Evolutionary conservation across 441 rosid genomes (phyloP), one percentile per base, ranked within the genome.

Genomic region (Melastoma candidum): DNA sequence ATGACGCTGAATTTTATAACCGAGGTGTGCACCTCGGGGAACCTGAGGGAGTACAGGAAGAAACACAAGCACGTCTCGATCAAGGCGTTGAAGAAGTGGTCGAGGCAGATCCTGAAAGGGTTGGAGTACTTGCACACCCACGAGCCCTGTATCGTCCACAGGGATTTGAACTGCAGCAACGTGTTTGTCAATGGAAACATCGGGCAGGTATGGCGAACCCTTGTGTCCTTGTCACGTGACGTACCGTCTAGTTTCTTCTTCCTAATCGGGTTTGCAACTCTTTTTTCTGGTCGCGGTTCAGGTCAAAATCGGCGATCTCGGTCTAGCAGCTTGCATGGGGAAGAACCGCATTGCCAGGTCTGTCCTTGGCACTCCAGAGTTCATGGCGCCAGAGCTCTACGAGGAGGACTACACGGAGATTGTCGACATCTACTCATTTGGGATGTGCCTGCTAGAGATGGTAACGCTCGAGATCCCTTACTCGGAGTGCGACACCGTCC

Each of bases 81-180:
- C 43, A 62, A 62, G 49, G 66, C 66, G 13, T 46, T 62, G 43
- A 62, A 62, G 66, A 62, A 55, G 54, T 62, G 66, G 66, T 62
- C 66, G 24, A 62, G 48, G 41, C 66, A 62, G 60, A 62, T 62
- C 60, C 47, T 62, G 26, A 62, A 54, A 48, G 66, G 60, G n/a
- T 50, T 62, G 60, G 57, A 62, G 51, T 54, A 54, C 27, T 44
- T 62, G 54, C 66, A 62, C 41, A 48, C 49, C 25, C 49, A 49
- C 4, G 66, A 62, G 13, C 66, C 66, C n/a, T 62, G 66, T 47
- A 44, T 62, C 66, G 54, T 62, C 55, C 66, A 62, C 56, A 54
- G 66, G 49, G 66, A 62, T 56, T 59, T 62, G 54, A 62, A 62
- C 48, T 62, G 66, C 66, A 62, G 66, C 66, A 62, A 62, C 6